Evolutionary conservation across 2,329 filamentous ascomycete genomes (phyloP), one percentile per base, ranked within the genome.

Genomic region (Sclerotinia nivalis): DNA sequence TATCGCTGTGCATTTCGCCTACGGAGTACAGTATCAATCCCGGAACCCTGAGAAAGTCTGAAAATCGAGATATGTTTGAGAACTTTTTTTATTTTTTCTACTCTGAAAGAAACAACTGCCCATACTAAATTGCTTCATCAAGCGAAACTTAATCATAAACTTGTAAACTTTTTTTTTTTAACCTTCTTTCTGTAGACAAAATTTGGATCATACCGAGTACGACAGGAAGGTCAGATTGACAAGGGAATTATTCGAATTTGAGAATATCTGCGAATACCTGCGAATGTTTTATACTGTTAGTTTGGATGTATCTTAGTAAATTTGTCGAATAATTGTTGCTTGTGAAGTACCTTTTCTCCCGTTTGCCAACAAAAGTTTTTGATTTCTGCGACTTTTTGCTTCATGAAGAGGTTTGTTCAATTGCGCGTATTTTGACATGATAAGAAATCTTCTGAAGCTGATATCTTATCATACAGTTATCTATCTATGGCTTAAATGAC

Each of bases 1-100:
- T 68, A 68, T 68, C 66, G 66, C 56, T 15, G n/a, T 68, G 56
- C 56, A 68, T 50, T 45, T 62, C 56, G 56, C 34, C 34, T 66
- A 45, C 2, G 40, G 40, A 47, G 6, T 25, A n/a, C 13, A 43
- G 40, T 43, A 22, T 20, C 60, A 9, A 10, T 12, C 45, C 61
- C 43, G 31, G 34, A 28, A 60, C 58, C 40, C n/a, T 60, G 37
- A 45, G 10, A 43, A 15, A 12, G 0, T 15, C 18, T 8, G 15
- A 31, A 55, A 55, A 31, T 43, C 15, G 37, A 40, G 10, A 3
- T 1, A 13, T 4, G 2, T 40, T 40, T 40, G 37, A 40, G 31
- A 31, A 6, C 20, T 28, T 45, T 40, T 54, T 54, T 31, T 13
- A 1, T 22, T 45, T 25, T 47, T 56, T 66, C 28, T 58, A 22